phyloP scores from a whole-genome alignment of 202 grass and related monocot species.

The Musa balbisiana region DNA sequence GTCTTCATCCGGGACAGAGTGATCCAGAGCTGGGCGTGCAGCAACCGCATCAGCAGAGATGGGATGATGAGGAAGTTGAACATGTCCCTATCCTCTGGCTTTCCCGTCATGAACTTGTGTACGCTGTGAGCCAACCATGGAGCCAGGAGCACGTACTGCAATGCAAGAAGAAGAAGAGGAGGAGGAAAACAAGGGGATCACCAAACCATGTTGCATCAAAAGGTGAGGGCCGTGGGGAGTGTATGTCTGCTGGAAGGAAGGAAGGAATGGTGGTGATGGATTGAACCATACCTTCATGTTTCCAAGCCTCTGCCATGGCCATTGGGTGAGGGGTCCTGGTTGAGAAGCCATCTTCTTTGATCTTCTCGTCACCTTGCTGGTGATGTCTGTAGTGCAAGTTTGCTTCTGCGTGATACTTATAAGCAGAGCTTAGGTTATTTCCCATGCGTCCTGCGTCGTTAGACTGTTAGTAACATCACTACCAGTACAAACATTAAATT shows the following conservation, averaged over 20 bases:
- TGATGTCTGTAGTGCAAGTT: neutral
- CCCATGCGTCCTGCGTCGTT: too few relatives aligned
- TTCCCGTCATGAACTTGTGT: conserved; percentile 36
- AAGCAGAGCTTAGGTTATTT: neutral
- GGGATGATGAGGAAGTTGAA: conserved; percentile 44
- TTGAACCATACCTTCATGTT: conserved; percentile 54
- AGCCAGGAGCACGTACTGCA: conserved; percentile 56
- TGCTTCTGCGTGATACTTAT: neutral
- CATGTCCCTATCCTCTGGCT: conserved; percentile 28
- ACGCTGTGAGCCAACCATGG: conserved; percentile 55
- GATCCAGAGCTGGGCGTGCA: conserved; percentile 76
- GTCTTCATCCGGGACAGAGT: conserved; percentile 61
- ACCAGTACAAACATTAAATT: too few relatives aligned
- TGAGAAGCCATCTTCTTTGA: conserved; percentile 46
- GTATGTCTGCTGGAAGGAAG: neutral
- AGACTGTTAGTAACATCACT: too few relatives aligned
- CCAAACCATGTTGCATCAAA: too few relatives aligned
- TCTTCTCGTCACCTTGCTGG: neutral
- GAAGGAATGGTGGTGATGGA: neutral
- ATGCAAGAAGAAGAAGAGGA: neutral
- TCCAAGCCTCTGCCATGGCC: conserved; percentile 85
- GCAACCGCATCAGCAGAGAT: conserved; percentile 45
- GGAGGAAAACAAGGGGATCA: neutral
- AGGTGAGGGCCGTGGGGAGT: too few relatives aligned
- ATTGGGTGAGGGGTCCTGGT: conserved; percentile 64